Base-by-base conservation (phyloP, 345 rosid species). In the Pseudoturritis turrita region DNA sequence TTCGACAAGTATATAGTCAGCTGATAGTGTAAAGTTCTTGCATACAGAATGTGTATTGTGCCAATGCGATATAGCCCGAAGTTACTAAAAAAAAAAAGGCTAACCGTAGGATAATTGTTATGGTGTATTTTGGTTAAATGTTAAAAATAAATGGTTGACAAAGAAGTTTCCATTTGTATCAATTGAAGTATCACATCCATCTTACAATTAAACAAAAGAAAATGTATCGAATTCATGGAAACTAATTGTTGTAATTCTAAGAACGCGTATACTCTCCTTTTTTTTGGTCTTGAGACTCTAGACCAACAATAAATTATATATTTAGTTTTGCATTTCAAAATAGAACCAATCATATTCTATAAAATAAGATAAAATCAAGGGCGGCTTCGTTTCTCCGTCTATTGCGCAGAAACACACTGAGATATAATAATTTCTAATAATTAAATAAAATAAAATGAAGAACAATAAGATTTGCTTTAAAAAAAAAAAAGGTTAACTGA, bases 311-410 rank as follows among this genome's bases (percentile, higher is more conserved):
- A 28, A 12, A 12, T 44, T 19, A 41, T 40, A 44, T 21, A 21
- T 31, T 7, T 31, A n/a, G n/a, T n/a, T n/a, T 44, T 45, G 47
- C 65, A 70, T 58, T 26, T 71, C 62, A 71, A 40, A 26, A 19
- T 28, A 2, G 61, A 51, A 45, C 53, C 68, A 61, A 51, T 28
- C 52, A 40, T 19, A 19, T 7, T 15, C 14, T 2, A 8, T 14
- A 28, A 10, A 45, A 41, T 28, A 50, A 61, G n/a, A 51, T 50
- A 22, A 54, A 39, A 50, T 28, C 3, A 61, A 62, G 55, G 67
- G 62, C 68, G 68, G 75, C 45, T 71, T 71, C 43, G 10, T 39
- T 71, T 71, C 29, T 26, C 45, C 23, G 54, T 29, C 26, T 51
- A 71, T 21, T 29, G 35, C 74, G 50, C 31, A 23, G 8, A 37